These are phyloP conservation scores for Protomyces gravidus DNA, from an alignment of 1,139 yeast genomes.

Conservation along the genomic window DNA sequence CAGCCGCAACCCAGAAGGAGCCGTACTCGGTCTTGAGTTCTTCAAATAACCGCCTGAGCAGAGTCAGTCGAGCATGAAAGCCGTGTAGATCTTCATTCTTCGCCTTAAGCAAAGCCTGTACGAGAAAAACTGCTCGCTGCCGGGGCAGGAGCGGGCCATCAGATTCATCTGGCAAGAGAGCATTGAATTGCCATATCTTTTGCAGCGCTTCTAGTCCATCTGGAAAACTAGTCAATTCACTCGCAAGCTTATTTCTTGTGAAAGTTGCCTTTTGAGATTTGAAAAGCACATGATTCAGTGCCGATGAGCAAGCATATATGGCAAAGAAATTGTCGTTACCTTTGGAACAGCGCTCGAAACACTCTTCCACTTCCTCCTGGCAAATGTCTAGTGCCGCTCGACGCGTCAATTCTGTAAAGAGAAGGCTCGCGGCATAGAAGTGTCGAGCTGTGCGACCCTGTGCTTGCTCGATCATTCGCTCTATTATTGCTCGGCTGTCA, in stretches of 20 bases:
- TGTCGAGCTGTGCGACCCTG: not conserved
- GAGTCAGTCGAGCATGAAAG: conserved; percentile 49
- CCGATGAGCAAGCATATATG: not conserved
- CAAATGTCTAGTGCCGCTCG: no score
- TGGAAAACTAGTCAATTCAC: conserved; percentile 51
- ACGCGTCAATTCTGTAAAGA: conserved; percentile 3
- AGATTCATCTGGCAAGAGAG: conserved; percentile 45
- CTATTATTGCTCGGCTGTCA: no score
- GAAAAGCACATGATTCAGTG: not conserved
- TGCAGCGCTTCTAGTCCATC: conserved; percentile 47
- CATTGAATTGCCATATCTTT: conserved; percentile 51
- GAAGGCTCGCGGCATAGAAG: not conserved
- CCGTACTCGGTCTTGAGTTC: conserved; percentile 35
- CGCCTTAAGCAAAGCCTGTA: conserved; percentile 30
- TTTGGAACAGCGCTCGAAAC: not conserved
- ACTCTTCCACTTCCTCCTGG: no score
- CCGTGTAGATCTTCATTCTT: conserved; percentile 42
- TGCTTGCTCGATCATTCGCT: not conserved
- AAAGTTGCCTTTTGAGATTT: conserved; percentile 1
- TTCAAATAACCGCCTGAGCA: conserved; percentile 48
- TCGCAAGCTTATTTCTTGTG: conserved; percentile 53
- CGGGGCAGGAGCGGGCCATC: conserved; percentile 48
- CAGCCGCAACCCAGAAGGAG: conserved; percentile 35
- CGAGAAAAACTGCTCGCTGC: conserved; percentile 46
- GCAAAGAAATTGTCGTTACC: not conserved